Percentiles rank a stretch among this genome's conserved stretches.
Evolutionary conservation across 805 yeast species (phyloP).

Genomic region (Ogataea saltuana): DNA sequence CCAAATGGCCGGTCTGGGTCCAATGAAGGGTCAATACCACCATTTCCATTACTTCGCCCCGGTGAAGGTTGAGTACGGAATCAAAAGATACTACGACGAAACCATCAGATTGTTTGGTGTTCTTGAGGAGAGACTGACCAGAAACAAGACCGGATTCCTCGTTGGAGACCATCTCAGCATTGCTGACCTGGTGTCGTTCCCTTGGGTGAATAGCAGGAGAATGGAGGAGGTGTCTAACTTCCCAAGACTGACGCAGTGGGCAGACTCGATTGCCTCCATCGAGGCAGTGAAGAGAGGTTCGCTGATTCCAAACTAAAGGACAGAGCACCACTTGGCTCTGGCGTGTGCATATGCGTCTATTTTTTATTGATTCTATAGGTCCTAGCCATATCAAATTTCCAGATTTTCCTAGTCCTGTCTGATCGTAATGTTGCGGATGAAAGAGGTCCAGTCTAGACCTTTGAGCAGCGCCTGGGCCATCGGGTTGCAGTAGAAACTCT

Average conservation of each 20-base stretch:
- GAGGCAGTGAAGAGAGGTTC: slow-evolving; percentile 39
- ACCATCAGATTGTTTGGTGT: slow-evolving; percentile 56
- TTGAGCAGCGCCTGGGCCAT: slow-evolving; percentile 37
- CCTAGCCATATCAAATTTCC: not conserved
- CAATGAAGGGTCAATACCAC: slow-evolving; percentile 62
- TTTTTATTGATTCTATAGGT: not conserved
- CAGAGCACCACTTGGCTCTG: not conserved
- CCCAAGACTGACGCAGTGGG: slow-evolving; percentile 46
- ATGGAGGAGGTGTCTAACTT: slow-evolving; percentile 39
- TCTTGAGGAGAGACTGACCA: slow-evolving; percentile 48
- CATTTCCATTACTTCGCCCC: slow-evolving; percentile 48
- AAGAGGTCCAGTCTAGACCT: slow-evolving; percentile 38
- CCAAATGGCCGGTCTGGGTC: slow-evolving; percentile 61
- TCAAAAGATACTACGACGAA: slow-evolving; percentile 52
- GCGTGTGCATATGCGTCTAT: not conserved
- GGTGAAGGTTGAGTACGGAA: slow-evolving; percentile 56
- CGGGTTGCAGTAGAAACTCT: slow-evolving; percentile 40
- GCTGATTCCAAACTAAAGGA: slow-evolving; percentile 12
- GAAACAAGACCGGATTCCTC: slow-evolving; percentile 52
- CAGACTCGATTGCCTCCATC: slow-evolving; percentile 34
- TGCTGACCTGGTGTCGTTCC: slow-evolving; percentile 55
- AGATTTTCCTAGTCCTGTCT: not conserved
- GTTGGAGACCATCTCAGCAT: slow-evolving; percentile 60
- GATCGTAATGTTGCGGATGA: slow-evolving; percentile 15
- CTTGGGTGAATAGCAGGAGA: slow-evolving; percentile 42